phyloP scores from a whole-genome alignment of 192 early-diverging fungal species.

The Coemansia reversa region DNA sequence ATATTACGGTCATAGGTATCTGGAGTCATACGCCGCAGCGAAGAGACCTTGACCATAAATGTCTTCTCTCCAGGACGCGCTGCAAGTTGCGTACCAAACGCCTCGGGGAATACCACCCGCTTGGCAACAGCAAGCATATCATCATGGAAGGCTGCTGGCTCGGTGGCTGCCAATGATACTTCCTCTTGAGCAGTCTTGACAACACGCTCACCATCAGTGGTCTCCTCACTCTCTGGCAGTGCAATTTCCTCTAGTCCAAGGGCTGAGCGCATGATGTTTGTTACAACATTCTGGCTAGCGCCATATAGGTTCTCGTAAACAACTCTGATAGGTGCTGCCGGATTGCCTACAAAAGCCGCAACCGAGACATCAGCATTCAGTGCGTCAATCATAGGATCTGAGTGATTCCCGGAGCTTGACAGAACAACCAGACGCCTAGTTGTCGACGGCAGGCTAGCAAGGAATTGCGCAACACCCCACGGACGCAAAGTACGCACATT shows the following conservation, averaged over 20 bases:
- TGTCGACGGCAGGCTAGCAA: slow-evolving; percentile 65
- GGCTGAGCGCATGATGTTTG: slow-evolving; percentile 8
- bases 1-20: slow-evolving; percentile 89
- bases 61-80: slow-evolving; percentile 33
- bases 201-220: neutral
- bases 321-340: slow-evolving; percentile 32
- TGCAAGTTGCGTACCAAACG: slow-evolving; percentile 19
- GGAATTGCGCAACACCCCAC: slow-evolving; percentile 75
- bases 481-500: slow-evolving; percentile 80
- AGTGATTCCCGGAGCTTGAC: slow-evolving; percentile 56
- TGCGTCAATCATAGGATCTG: slow-evolving; percentile 55
- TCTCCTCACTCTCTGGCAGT: slow-evolving; percentile 2
- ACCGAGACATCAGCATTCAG: slow-evolving; percentile 75
- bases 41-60: slow-evolving; percentile 34
- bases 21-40: slow-evolving; percentile 75
- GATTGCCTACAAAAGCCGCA: slow-evolving; percentile 58
- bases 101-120: slow-evolving; percentile 48
- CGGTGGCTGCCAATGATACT: neutral
- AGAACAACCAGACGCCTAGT: slow-evolving; percentile 74
- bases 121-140: slow-evolving; percentile 20
- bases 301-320: slow-evolving; percentile 19
- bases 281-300: neutral
- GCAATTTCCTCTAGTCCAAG: slow-evolving; percentile 19
- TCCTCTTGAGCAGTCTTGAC: neutral
- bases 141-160: slow-evolving; percentile 5